These are phyloP conservation scores for Populus hybrid DNA, from an alignment of 441 rosid species.

Conservation along the genomic window DNA sequence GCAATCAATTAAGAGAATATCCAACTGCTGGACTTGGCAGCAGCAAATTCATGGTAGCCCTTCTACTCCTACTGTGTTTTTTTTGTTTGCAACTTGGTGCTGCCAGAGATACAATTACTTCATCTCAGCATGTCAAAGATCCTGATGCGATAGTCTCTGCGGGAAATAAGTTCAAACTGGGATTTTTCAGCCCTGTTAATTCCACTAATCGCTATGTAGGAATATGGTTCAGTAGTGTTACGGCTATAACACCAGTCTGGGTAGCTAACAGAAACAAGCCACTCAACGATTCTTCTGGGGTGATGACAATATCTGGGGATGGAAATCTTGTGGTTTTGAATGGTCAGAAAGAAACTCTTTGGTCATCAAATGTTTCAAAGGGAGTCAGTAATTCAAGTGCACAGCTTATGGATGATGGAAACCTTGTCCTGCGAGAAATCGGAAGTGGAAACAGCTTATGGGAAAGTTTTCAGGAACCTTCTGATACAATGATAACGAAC, in stretches of 20 bases:
- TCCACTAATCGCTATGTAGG: slow-evolving; percentile 27
- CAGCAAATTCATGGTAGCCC: not conserved
- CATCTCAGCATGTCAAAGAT: slow-evolving; percentile 17
- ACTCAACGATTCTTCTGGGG: slow-evolving; percentile 19
- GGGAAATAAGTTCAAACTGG: slow-evolving; percentile 11
- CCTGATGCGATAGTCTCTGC: slow-evolving; percentile 12
- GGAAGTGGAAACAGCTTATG: slow-evolving; percentile 22
- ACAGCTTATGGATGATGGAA: not conserved
- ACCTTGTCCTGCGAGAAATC: not conserved
- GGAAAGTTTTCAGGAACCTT: slow-evolving; percentile 50
- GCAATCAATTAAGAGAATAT: not conserved
- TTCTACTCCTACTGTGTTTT: not conserved
- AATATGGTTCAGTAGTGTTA: slow-evolving; percentile 21
- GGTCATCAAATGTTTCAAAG: slow-evolving; percentile 14
- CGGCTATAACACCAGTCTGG: slow-evolving; percentile 12
- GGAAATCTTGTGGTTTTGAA: slow-evolving; percentile 22
- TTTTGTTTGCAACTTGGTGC: not conserved
- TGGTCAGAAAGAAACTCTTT: not conserved
- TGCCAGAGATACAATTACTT: slow-evolving; percentile 11
- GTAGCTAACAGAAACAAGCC: slow-evolving; percentile 30
- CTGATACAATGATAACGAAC: slow-evolving; percentile 12
- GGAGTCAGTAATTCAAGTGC: slow-evolving; percentile 27
- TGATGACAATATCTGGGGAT: slow-evolving; percentile 20
- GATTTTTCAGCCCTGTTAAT: slow-evolving; percentile 25
- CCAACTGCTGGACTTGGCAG: not conserved